These are phyloP conservation scores for Ilyonectria mors-panacis DNA, from an alignment of 2,329 filamentous ascomycete species.

Conservation along the genomic window DNA sequence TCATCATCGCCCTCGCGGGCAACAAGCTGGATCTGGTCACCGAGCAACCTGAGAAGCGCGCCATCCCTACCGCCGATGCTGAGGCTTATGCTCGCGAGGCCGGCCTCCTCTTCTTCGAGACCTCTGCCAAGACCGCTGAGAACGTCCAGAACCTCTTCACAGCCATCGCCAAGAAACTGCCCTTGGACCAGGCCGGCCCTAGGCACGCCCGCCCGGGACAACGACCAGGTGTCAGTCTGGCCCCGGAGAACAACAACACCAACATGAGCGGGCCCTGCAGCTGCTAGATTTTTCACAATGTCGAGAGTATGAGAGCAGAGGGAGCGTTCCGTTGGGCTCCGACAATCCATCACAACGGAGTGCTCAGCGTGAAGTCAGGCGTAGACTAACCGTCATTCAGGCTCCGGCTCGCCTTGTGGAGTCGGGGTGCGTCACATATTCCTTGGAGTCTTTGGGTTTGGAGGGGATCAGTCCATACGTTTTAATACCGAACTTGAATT, in stretches of 20 bases:
- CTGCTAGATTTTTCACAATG: slow-evolving; percentile 60
- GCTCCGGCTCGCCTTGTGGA: slow-evolving; percentile 48
- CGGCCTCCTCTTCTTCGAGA: slow-evolving; percentile 97
- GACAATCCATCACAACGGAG: slow-evolving; percentile 41
- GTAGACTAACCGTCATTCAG: slow-evolving; percentile 48
- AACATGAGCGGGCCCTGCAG: slow-evolving; percentile 70
- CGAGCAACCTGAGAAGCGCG: slow-evolving; percentile 95
- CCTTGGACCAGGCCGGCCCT: slow-evolving; percentile 95
- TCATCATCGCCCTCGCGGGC: slow-evolving; percentile 96
- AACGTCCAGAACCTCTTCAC: slow-evolving; percentile 98
- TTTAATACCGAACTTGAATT: slow-evolving; percentile 54
- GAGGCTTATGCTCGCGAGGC: slow-evolving; percentile 96
- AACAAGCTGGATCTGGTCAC: slow-evolving; percentile 98
- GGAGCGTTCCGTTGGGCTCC: slow-evolving; percentile 39
- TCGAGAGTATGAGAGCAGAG: slow-evolving; percentile 38
- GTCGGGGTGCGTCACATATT: slow-evolving; percentile 54
- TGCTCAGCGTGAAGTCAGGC: slow-evolving; percentile 43
- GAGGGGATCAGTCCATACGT: slow-evolving; percentile 56
- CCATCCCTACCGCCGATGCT: slow-evolving; percentile 89
- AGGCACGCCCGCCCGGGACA: slow-evolving; percentile 81
- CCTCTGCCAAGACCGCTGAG: slow-evolving; percentile 96
- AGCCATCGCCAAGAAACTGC: slow-evolving; percentile 97
- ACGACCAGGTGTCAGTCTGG: slow-evolving; percentile 71
- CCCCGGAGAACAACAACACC: slow-evolving; percentile 71
- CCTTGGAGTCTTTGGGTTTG: slow-evolving; percentile 59